These are phyloP conservation scores for Ochetophila trinervis DNA, from an alignment of 306 rosid species.

Conservation along the genomic window DNA sequence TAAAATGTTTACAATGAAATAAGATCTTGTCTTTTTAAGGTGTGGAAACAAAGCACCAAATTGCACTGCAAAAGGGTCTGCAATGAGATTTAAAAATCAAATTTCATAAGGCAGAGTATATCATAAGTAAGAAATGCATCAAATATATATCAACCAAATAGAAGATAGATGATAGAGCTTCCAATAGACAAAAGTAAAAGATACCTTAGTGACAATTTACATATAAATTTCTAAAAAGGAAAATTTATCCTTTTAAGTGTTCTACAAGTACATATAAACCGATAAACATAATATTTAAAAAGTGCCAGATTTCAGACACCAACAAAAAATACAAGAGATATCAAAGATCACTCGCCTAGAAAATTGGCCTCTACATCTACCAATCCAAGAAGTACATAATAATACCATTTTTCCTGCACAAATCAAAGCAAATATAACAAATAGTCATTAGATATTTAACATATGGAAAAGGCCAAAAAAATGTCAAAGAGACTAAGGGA, in stretches of 20 bases:
- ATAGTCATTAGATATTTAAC: constrained; percentile 5
- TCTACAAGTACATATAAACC: not conserved
- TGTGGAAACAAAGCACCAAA: not conserved
- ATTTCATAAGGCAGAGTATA: not conserved
- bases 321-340: not conserved
- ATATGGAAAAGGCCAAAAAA: not conserved
- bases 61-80: not conserved
- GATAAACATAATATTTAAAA: not conserved
- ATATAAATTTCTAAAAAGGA: not conserved
- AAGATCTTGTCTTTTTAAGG: not conserved
- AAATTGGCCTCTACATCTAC: constrained; percentile 95
- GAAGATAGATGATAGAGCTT: not conserved
- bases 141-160: not conserved
- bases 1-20: not conserved
- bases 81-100: not conserved
- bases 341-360: constrained; percentile 52
- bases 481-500: not conserved
- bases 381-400: constrained; percentile 71
- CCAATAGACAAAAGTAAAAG: not conserved
- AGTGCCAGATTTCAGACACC: not conserved
- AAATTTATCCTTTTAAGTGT: too few relatives aligned
- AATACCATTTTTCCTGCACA: constrained; percentile 85
- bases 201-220: not conserved
- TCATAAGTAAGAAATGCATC: not conserved
- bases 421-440: constrained; percentile 15